A percentile compares a stretch with the other conserved stretches of the same genome.
Conservation (phyloP, 1,284 basidiomycete species). For the Schizophyllum amplum region DNA sequence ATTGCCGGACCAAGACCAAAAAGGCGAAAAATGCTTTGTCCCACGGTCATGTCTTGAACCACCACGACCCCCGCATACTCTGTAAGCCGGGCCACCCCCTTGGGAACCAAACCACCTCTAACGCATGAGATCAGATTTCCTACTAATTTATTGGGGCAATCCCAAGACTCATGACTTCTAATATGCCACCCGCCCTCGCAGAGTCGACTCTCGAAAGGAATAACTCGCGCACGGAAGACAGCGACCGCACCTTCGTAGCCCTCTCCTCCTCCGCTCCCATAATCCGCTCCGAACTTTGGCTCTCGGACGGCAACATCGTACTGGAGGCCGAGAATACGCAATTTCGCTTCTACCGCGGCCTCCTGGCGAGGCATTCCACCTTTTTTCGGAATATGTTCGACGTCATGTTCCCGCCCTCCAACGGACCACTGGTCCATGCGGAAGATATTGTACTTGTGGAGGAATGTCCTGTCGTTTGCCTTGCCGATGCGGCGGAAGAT, state of each 20-base stretch:
- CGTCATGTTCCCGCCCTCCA: conserved; percentile 9
- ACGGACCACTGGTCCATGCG: background rate
- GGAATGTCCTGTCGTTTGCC: conserved; percentile 6
- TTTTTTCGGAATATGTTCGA: conserved; percentile 13
- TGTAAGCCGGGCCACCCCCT: background rate
- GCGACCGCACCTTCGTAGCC: background rate
- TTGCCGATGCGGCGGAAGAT: background rate
- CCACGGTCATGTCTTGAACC: background rate
- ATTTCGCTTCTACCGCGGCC: conserved; percentile 13
- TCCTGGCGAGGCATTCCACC: conserved; percentile 12
- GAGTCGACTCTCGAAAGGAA: background rate
- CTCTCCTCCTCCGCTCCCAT: background rate
- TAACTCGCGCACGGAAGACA: background rate
- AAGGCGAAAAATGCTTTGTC: too few species aligned
- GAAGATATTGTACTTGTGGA: conserved; percentile 1
- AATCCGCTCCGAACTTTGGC: conserved; percentile 2
- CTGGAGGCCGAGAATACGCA: conserved; percentile 11
- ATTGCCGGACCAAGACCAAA: too few species aligned
- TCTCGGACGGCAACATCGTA: conserved; percentile 12
- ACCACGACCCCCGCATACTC: background rate
- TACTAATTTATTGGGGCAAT: background rate
- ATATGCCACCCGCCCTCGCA: background rate
- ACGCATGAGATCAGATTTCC: background rate
- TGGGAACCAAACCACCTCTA: background rate
- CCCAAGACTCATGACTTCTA: background rate